Percentiles rank a stretch among this genome's conserved stretches.
Evolutionary conservation across 345 rosid genomes (phyloP).

Genomic region (Corchorus capsularis): DNA sequence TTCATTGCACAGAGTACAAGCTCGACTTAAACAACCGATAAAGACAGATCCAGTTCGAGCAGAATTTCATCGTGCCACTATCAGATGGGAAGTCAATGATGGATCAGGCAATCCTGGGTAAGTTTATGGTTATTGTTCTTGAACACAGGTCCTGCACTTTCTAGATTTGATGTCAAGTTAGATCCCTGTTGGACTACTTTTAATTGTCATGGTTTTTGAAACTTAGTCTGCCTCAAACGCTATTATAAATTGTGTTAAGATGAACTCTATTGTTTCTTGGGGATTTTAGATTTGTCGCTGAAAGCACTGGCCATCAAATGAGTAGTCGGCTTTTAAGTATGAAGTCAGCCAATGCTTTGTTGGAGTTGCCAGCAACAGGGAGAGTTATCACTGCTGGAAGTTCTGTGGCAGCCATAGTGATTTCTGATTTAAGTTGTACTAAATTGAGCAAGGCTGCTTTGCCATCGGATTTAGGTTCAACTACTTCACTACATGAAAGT

Average conservation of each 20-base stretch:
- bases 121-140: slow-evolving; percentile 22
- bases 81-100: slow-evolving; percentile 77
- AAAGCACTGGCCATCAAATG: slow-evolving; percentile 89
- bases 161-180: slow-evolving; percentile 5
- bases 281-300: slow-evolving; percentile 77
- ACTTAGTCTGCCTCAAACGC: background rate
- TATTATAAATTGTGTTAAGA: slow-evolving; percentile 7
- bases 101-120: slow-evolving; percentile 92
- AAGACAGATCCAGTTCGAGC: slow-evolving; percentile 63
- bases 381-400: slow-evolving; percentile 66
- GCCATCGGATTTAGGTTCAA: slow-evolving; percentile 40
- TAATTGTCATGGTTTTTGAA: background rate
- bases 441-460: slow-evolving; percentile 25
- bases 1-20: slow-evolving; percentile 58
- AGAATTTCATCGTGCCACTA: slow-evolving; percentile 76
- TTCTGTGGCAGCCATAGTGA: slow-evolving; percentile 65
- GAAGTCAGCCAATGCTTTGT: slow-evolving; percentile 88
- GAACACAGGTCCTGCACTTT: background rate
- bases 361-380: slow-evolving; percentile 80
- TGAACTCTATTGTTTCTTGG: slow-evolving; percentile 22
- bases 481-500: slow-evolving; percentile 36
- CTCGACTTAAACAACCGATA: slow-evolving; percentile 63
- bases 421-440: slow-evolving; percentile 56
- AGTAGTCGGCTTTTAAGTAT: slow-evolving; percentile 92
- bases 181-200: slow-evolving; percentile 8